Evolutionary conservation across 2,329 filamentous ascomycete genomes (phyloP).

Genomic region (Paracorniculantispora psalliotae): DNA sequence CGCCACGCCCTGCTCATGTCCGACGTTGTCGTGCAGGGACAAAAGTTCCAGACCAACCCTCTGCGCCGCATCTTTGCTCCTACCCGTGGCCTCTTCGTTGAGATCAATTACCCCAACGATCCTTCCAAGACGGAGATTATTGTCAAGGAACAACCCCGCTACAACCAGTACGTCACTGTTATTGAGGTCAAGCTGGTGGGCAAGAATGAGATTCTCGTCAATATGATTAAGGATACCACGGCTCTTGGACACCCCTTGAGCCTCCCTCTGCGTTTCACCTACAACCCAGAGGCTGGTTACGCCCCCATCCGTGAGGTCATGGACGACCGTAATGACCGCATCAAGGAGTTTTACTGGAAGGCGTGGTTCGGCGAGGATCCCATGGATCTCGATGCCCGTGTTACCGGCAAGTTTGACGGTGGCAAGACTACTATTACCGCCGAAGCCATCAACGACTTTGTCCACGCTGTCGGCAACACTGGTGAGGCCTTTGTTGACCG

Average conservation of each 20-base stretch:
- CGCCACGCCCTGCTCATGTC: conserved; percentile 90
- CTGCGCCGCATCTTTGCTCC: conserved; percentile 89
- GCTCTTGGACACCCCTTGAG: conserved; percentile 78
- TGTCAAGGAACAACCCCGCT: conserved; percentile 80
- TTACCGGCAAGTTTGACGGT: conserved; percentile 85
- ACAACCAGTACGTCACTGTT: conserved; percentile 82
- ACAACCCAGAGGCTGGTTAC: conserved; percentile 92
- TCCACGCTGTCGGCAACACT: conserved; percentile 97
- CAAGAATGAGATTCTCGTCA: conserved; percentile 77
- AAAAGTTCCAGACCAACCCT: conserved; percentile 96
- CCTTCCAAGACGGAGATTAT: conserved; percentile 78
- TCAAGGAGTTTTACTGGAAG: conserved; percentile 99
- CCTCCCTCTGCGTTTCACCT: conserved; percentile 81
- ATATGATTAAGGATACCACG: conserved; percentile 89
- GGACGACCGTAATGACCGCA: conserved; percentile 91
- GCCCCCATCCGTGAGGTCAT: conserved; percentile 98
- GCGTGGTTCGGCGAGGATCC: conserved; percentile 91
- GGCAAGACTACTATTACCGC: conserved; percentile 81
- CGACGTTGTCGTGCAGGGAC: conserved; percentile 89
- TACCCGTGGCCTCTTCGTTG: conserved; percentile 78
- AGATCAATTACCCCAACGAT: conserved; percentile 77
- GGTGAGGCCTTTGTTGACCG: conserved; percentile 96
- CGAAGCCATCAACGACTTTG: conserved; percentile 95
- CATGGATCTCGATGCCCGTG: conserved; percentile 76
- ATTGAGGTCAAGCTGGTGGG: conserved; percentile 75